phyloP scores from a whole-genome alignment of 2,329 filamentous ascomycete genomes.

The Pestalotiopsis fici region DNA sequence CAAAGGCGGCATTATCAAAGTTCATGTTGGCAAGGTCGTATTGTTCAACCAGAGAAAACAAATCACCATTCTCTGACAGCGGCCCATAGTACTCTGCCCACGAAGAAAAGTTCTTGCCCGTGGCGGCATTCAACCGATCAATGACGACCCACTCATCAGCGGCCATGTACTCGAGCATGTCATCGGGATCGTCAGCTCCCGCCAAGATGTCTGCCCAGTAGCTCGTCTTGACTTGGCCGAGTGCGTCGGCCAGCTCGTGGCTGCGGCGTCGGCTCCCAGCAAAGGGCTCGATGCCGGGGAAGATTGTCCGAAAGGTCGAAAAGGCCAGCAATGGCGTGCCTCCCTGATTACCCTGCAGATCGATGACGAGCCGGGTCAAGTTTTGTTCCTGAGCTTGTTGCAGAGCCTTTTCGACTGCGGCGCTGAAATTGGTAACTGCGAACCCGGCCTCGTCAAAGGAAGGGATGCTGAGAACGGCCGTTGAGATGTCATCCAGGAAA shows the following conservation, averaged over 20 bases:
- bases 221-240: constrained; percentile 15
- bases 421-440: constrained; percentile 28
- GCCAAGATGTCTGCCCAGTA: constrained; percentile 9
- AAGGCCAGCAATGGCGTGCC: constrained; percentile 17
- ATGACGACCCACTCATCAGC: constrained; percentile 22
- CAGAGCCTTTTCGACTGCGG: constrained; percentile 29
- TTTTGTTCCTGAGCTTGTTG: neutral
- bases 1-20: constrained; percentile 15
- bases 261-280: constrained; percentile 20
- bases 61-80: constrained; percentile 11
- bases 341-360: constrained; percentile 22
- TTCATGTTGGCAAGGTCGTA: constrained; percentile 15
- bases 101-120: constrained; percentile 16
- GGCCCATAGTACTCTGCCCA: constrained; percentile 22
- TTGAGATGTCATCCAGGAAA: constrained; percentile 20
- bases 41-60: constrained; percentile 17
- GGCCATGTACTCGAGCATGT: constrained; percentile 4
- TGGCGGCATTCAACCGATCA: constrained; percentile 20
- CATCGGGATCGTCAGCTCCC: constrained; percentile 2
- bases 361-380: constrained; percentile 19
- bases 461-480: constrained; percentile 39
- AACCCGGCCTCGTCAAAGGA: constrained; percentile 31
- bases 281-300: constrained; percentile 19
- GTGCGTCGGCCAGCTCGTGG: constrained; percentile 15
- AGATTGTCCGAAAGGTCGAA: constrained; percentile 20